A percentile compares a stretch with the other conserved stretches of the same genome.
These are phyloP conservation scores for Nicotiana paniculata DNA, from an alignment of 257 asterid genomes.

Conservation along the genomic window DNA sequence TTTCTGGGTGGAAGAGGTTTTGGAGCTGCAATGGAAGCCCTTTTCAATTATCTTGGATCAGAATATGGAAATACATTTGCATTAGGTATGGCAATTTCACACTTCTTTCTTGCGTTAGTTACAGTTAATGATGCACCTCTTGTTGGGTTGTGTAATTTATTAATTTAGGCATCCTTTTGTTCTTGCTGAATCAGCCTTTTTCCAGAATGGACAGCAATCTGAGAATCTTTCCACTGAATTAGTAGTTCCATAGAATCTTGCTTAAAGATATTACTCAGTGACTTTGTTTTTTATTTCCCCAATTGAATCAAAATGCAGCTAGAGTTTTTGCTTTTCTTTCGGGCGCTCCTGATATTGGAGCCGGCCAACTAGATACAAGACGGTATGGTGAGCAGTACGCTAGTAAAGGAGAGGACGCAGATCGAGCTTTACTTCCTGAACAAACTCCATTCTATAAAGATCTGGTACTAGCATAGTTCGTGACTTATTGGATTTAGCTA, in stretches of 20 bases:
- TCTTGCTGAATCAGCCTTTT: neutral
- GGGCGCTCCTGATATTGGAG: slow-evolving; percentile 97
- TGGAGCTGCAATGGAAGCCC: slow-evolving; percentile 95
- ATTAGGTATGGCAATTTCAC: slow-evolving; percentile 46
- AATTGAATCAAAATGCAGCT: slow-evolving; percentile 51
- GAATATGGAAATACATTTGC: slow-evolving; percentile 97
- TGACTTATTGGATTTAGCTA: slow-evolving; percentile 10
- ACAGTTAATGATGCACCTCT: neutral
- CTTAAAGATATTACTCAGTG: neutral
- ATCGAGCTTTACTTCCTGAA: slow-evolving; percentile 94
- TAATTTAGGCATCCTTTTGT: neutral
- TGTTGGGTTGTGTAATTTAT: neutral
- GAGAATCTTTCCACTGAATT: slow-evolving; percentile 2
- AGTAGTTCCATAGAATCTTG: slow-evolving; percentile 16
- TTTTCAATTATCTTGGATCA: slow-evolving; percentile 82
- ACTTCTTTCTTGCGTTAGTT: neutral
- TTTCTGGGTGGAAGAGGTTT: slow-evolving; percentile 93
- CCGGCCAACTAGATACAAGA: slow-evolving; percentile 93
- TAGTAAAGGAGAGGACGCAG: slow-evolving; percentile 99
- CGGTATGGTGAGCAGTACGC: slow-evolving; percentile 99
- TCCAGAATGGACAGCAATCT: neutral
- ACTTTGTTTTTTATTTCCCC: neutral
- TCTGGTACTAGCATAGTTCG: slow-evolving; percentile 50
- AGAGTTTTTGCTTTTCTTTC: slow-evolving; percentile 93
- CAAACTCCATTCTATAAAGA: slow-evolving; percentile 96